Evolutionary conservation across 345 rosid species (phyloP).

Genomic region (Eucalyptus cloeziana): DNA sequence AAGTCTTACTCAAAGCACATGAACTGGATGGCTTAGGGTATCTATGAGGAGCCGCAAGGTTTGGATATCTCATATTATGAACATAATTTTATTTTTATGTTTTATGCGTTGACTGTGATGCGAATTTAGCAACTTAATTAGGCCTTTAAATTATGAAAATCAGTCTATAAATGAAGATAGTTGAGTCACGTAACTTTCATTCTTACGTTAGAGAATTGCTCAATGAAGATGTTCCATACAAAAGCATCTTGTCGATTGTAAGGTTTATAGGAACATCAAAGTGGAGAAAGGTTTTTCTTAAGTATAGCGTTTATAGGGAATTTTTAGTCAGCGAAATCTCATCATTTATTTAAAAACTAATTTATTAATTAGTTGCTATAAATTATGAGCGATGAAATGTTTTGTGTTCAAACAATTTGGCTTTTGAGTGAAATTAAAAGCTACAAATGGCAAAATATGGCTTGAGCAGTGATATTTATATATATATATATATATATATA

Average conservation of each 20-base stretch:
- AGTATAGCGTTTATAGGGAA: background rate
- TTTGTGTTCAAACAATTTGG: background rate
- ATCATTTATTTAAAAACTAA: background rate
- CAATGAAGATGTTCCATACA: background rate
- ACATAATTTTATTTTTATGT: background rate
- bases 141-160: background rate
- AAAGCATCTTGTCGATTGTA: background rate
- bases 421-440: background rate
- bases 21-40: background rate
- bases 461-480: background rate
- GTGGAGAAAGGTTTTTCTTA: background rate
- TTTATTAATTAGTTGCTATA: background rate
- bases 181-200: background rate
- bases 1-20: background rate
- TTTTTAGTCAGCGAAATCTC: background rate
- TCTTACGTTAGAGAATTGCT: background rate
- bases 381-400: background rate
- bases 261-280: background rate
- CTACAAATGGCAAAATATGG: background rate
- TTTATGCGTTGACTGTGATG: background rate
- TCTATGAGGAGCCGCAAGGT: background rate
- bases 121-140: background rate
- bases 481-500: too few relatives aligned
- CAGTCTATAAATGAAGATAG: background rate
- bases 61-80: background rate